Evolutionary conservation across 495 filamentous ascomycete species (phyloP).

Genomic region (Daldinia caldariorum): DNA sequence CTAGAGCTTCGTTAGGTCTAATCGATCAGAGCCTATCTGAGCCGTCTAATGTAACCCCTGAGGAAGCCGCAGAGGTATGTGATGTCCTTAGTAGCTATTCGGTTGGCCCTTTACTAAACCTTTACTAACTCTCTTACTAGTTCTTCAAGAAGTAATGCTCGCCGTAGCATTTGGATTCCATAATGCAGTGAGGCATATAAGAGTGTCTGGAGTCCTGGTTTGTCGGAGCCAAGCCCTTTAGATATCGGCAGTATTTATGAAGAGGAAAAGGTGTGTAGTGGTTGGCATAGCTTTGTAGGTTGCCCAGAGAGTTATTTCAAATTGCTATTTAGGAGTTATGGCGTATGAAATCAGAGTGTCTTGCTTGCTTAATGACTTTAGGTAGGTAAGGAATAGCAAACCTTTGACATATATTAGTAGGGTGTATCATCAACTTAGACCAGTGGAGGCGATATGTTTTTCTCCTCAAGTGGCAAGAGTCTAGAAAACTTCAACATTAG

Average conservation of each 20-base stretch:
- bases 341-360: neutral
- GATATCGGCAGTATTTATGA: neutral
- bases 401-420: neutral
- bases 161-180: neutral
- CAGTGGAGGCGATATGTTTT: no score
- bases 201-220: neutral
- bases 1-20: constrained; percentile 72
- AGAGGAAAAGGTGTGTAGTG: neutral
- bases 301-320: neutral
- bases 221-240: neutral
- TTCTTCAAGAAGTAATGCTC: constrained; percentile 41
- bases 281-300: neutral
- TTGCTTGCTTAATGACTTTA: neutral
- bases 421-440: neutral
- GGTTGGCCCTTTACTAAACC: constrained; percentile 24
- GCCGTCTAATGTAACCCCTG: constrained; percentile 69
- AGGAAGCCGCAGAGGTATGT: constrained; percentile 72
- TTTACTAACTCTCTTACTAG: constrained; percentile 33
- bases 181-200: neutral
- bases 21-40: constrained; percentile 71
- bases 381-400: neutral
- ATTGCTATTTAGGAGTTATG: neutral
- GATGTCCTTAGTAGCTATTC: neutral
- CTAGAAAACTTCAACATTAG: no score
- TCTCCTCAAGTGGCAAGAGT: no score